Evolutionary conservation across 2,329 filamentous ascomycete species (phyloP).

Genomic region (Aspergillus sp.): DNA sequence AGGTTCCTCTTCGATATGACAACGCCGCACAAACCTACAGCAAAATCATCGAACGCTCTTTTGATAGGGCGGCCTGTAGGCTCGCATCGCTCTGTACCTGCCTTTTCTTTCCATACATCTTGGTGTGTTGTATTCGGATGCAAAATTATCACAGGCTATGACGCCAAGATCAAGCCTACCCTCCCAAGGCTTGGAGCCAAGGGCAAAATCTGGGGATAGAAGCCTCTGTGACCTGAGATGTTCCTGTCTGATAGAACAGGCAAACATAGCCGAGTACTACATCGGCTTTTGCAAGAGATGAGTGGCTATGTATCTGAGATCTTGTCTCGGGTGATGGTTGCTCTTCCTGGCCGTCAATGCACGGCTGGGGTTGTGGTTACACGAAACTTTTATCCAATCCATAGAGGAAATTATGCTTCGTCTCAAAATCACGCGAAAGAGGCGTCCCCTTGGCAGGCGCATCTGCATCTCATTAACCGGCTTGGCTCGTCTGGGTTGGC

Average conservation of each 20-base stretch:
- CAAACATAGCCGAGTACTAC: not conserved
- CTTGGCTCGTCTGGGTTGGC: not conserved
- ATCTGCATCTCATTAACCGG: not conserved
- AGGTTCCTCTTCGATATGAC: slow-evolving; percentile 32
- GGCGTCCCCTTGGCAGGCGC: not conserved
- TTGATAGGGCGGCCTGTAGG: not conserved
- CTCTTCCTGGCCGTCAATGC: not conserved
- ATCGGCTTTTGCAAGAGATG: not conserved
- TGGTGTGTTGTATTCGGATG: not conserved
- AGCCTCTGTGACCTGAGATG: too few relatives aligned
- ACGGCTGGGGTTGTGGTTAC: not conserved
- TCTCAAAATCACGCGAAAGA: not conserved
- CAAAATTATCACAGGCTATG: not conserved
- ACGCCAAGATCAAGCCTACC: not conserved
- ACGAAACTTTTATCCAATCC: not conserved
- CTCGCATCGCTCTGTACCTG: not conserved
- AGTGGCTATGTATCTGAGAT: not conserved
- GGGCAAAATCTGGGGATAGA: not conserved
- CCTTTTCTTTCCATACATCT: not conserved
- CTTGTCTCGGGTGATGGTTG: not conserved
- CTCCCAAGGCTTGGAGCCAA: not conserved
- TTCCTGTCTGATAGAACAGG: too few relatives aligned
- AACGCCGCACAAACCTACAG: slow-evolving; percentile 26
- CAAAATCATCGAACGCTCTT: not conserved
- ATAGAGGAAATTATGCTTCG: not conserved